Evolutionary conservation across 306 rosid species (phyloP).

Genomic region (Malus fusca): DNA sequence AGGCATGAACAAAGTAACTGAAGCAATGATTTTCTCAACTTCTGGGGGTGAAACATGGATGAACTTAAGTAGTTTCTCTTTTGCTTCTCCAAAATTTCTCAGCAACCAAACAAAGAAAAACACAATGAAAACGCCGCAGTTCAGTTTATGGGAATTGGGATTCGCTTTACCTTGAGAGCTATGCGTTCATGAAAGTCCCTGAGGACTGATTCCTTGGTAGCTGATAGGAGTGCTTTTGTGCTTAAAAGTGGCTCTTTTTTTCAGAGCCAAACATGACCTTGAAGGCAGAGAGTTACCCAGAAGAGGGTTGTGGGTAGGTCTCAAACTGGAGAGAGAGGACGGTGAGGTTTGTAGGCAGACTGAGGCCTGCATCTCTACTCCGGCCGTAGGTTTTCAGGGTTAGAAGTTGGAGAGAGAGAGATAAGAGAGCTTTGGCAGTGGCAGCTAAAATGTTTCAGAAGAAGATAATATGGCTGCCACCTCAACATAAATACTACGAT

Average conservation of each 20-base stretch:
- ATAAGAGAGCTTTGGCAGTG: slow-evolving; percentile 33
- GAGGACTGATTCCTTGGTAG: slow-evolving; percentile 51
- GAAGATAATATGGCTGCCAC: slow-evolving; percentile 27
- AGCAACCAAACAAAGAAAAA: neutral
- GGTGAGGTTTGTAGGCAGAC: slow-evolving; percentile 45
- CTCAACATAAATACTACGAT: slow-evolving; percentile 7
- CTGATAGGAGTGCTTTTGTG: slow-evolving; percentile 49
- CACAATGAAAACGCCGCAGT: neutral
- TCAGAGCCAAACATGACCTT: slow-evolving; percentile 31
- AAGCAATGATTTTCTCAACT: neutral
- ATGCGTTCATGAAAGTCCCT: slow-evolving; percentile 55
- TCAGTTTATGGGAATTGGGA: neutral
- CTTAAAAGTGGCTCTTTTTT: slow-evolving; percentile 40
- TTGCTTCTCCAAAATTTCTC: neutral
- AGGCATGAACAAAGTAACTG: neutral
- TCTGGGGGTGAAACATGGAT: too few relatives aligned
- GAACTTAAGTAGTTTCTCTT: too few relatives aligned
- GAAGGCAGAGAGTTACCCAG: slow-evolving; percentile 19
- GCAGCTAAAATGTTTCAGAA: neutral
- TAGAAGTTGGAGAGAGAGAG: slow-evolving; percentile 26
- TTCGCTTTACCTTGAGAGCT: slow-evolving; percentile 69
- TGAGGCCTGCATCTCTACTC: slow-evolving; percentile 45
- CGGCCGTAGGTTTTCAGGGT: slow-evolving; percentile 1
- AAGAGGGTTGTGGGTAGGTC: slow-evolving; percentile 39
- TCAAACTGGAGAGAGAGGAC: slow-evolving; percentile 42